Conservation (phyloP, 805 yeast species). For the Candida dajiaensis region DNA sequence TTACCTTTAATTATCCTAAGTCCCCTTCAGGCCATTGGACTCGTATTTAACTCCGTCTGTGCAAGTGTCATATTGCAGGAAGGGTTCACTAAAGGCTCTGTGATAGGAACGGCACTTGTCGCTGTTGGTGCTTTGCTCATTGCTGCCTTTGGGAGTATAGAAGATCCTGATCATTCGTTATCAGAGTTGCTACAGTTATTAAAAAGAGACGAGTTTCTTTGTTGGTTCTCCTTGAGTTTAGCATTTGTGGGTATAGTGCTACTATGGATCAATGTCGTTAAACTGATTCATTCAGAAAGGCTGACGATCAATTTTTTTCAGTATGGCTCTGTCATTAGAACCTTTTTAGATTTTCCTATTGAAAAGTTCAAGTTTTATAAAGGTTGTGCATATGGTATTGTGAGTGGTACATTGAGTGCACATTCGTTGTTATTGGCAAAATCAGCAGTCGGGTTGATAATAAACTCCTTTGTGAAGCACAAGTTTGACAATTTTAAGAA, state of each 20-base stretch:
- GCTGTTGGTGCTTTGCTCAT: slow-evolving; percentile 71
- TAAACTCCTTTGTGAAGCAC: slow-evolving; percentile 35
- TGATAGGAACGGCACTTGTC: slow-evolving; percentile 62
- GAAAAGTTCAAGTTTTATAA: slow-evolving; percentile 28
- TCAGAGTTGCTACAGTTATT: slow-evolving; percentile 40
- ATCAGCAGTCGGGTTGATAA: slow-evolving; percentile 64
- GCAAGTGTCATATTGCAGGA: slow-evolving; percentile 66
- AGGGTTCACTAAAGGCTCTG: slow-evolving; percentile 50
- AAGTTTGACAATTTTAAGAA: slow-evolving; percentile 33
- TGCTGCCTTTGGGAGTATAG: slow-evolving; percentile 63
- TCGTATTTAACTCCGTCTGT: slow-evolving; percentile 79
- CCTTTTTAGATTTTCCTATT: background rate
- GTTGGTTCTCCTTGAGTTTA: slow-evolving; percentile 47
- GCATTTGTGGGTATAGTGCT: slow-evolving; percentile 25
- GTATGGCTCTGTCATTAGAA: slow-evolving; percentile 1
- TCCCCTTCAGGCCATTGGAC: slow-evolving; percentile 80
- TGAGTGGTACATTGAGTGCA: slow-evolving; percentile 76
- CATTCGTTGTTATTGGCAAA: slow-evolving; percentile 85
- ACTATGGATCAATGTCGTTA: slow-evolving; percentile 23
- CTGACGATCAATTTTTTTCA: background rate
- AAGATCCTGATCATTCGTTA: slow-evolving; percentile 47
- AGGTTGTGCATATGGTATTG: slow-evolving; percentile 61
- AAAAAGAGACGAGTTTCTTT: slow-evolving; percentile 40
- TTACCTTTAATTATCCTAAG: slow-evolving; percentile 74
- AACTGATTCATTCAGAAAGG: slow-evolving; percentile 3